Base-by-base conservation (phyloP, 257 asterid species). In the Solanum virginianum region DNA sequence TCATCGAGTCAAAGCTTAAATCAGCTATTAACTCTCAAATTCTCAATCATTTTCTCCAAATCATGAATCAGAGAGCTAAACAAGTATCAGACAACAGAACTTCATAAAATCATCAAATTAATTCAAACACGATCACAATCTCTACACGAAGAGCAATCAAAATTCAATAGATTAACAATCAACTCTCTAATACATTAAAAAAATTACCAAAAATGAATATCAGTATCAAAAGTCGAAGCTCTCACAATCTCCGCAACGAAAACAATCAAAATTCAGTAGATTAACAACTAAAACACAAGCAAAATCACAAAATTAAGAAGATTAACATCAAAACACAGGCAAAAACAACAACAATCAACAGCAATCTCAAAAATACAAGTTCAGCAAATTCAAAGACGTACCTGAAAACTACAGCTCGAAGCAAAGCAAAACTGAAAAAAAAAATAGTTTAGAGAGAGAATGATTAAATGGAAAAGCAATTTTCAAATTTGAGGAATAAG, bases 401-500 rank as follows among this genome's bases (percentile, higher is more conserved):
- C 89, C 92, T 87, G 66, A 80, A 41, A 84, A 79, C 29, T 51
- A 32, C 22, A 17, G 82, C 65, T 77, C 1, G 63, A 26, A 63
- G 41, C 71, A 63, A 26, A 24, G 65, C 47, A 53, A 51, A 29
- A 79, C 66, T 29, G 49, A 7, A 51, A 15, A 45, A 75, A 13
- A 29, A 39, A 45, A 4, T 36, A 36, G 47, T n/a, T 12, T 51
- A 84, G 47, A 55, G 65, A 43, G 60, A 80, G 26, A 17, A 41
- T 24, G 77, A 84, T 59, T 72, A 74, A 57, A 39, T 49, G 41
- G 71, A 65, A 81, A 39, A 85, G 59, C 63, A 41, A 17, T 62
- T 66, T 84, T 51, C 71, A 71, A 56, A 43, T 43, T 82, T 84
- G 26, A 54, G 45, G 59, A 84, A 87, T 88, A 84, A 85, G 74